Evolutionary conservation across 2,329 filamentous ascomycete genomes (phyloP), one percentile per base, ranked within the genome.

Genomic region (Zalaria sp.): DNA sequence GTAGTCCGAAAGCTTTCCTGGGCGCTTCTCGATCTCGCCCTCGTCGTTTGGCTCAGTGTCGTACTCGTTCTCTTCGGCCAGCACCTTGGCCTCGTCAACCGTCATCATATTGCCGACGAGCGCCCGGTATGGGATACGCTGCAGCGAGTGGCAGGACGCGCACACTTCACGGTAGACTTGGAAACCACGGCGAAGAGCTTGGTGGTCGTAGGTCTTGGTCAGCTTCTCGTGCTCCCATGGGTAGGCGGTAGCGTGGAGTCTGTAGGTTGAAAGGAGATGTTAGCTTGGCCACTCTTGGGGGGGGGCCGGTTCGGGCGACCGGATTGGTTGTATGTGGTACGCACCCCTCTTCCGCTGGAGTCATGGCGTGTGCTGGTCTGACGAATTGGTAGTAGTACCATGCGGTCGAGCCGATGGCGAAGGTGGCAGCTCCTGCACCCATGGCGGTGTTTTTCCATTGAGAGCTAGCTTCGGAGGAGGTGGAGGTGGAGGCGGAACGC

Each of bases 141-240:
- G 81, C 50, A 98, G 81, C 49, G 91, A 98, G 75, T 98, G 91
- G 78, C 91, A 98, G 56, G 86, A 86, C 48, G 88, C 79, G 76
- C 91, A 98, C 59, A 98, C 91, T 71, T 98, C 91, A 55, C 82
- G 86, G 76, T 98, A 98, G 62, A 98, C 91, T 71, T 94, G 88
- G 79, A 96, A 98, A 69, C 91, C 91, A 72, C 91, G 88, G 66
- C 91, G 91, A 53, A 98, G 87, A 84, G 87, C 81, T 68, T 83
- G 81, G 70, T 96, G 89, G 60, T 98, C 91, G 64, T 89, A 98
- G 54, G 91, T 95, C 77, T 93, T 95, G 66, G 79, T 72, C 75
- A 81, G 87, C 69, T 91, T 81, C 61, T 79, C 62, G 68, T 98
- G 91, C 58, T 91, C 88, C 91, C 91, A 98, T 49, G 91, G 91